Evolutionary conservation across 1,284 basidiomycete species (phyloP), one percentile per base, ranked within the genome.

Genomic region (Agaricales sp.): DNA sequence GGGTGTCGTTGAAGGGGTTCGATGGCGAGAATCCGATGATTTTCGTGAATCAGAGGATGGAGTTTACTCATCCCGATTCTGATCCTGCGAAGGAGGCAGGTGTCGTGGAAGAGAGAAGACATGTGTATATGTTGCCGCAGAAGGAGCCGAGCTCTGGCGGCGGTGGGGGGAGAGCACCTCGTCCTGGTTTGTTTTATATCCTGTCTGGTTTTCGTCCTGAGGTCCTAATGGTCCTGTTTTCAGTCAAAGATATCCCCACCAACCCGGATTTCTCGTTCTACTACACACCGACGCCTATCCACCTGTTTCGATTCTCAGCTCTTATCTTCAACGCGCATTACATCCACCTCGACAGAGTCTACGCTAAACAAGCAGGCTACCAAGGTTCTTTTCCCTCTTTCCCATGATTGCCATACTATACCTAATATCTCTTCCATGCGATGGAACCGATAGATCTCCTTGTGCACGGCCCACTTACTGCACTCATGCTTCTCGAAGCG

Each of bases 221-320:
- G 8, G 30, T 35, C 11, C 30, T 35, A 50, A 50, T 35, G 24
- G n/a, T 46, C n/a, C 18, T 44, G 22, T 16, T 35, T 50, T 18
- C 55, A 81, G 78, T 80, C 50, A 62, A 67, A 22, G 70, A 64
- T 51, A 56, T 80, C n/a, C 80, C 81, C 14, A 57, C 59, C 4
- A 63, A 72, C 0, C 53, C 60, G 19, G 75, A 81, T 52, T 82
- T 85, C 59, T 71, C 73, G 2, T 79, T 85, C 59, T 68, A 67
- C 26, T 89, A 80, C 61, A 77, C 68, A 6, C 87, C 88, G 8
- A 79, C 75, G 18, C 63, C 78, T 26, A 80, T 80, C 3, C 87
- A 82, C 1, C 69, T 92, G 19, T 92, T 92, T 69, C 80, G 87
- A 8, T 92, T 86, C 67, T 90, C 87, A 8, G 87, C 89, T 13